Percentiles rank a stretch among this genome's conserved stretches.
Evolutionary conservation across 371 early-diverging fungal genomes (phyloP).

Genomic region (Actinomortierella ambigua): DNA sequence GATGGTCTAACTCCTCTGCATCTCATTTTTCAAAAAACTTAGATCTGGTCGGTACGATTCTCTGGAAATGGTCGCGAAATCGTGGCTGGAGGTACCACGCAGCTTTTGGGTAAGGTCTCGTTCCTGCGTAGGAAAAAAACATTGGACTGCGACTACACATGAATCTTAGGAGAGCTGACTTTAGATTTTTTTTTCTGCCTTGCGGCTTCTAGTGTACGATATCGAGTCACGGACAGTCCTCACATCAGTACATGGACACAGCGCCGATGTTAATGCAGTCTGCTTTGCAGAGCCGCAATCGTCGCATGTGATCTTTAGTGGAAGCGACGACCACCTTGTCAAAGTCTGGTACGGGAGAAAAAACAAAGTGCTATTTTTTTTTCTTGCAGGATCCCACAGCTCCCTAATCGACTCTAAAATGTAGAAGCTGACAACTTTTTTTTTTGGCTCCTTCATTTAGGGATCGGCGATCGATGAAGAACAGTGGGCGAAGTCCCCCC

Average conservation of each 20-base stretch:
- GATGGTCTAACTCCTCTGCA: not conserved
- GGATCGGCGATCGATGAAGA: conserved; percentile 59
- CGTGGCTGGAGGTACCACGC: conserved; percentile 56
- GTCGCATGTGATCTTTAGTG: conserved; percentile 63
- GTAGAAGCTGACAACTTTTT: not conserved
- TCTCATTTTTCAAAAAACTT: no score
- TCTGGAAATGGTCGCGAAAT: conserved; percentile 61
- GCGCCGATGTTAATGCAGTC: conserved; percentile 62
- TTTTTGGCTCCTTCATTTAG: conserved; percentile 17
- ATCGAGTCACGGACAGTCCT: conserved; percentile 53
- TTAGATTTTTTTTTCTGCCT: no score
- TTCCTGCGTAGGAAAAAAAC: conserved; percentile 1
- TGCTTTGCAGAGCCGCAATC: conserved; percentile 62
- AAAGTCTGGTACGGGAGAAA: conserved; percentile 55
- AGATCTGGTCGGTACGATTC: conserved; percentile 71
- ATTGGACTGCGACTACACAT: no score
- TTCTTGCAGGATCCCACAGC: no score
- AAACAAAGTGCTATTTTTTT: no score
- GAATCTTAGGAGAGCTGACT: no score
- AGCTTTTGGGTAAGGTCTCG: conserved; percentile 46
- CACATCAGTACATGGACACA: conserved; percentile 51
- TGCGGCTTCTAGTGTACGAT: conserved; percentile 56
- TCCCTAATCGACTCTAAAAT: no score
- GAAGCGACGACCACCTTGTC: conserved; percentile 63
- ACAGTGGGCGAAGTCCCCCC: conserved; percentile 41